phyloP scores from a whole-genome alignment of 805 yeast species.

The Candida dajiaensis region DNA sequence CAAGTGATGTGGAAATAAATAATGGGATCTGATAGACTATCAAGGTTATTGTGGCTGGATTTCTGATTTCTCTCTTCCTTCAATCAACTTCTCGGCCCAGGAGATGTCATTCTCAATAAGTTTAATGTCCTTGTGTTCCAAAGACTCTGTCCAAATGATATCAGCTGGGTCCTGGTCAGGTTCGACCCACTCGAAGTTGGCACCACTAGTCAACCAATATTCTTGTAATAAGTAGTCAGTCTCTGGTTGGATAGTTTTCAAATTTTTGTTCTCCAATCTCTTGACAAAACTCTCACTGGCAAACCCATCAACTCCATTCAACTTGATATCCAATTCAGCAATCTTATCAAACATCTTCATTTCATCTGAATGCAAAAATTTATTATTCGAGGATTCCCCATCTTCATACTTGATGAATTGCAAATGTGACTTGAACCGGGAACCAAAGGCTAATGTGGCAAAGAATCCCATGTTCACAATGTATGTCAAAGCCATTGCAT shows the following conservation, averaged over 20 bases:
- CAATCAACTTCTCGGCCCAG: slow-evolving; percentile 20
- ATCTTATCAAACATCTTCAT: slow-evolving; percentile 59
- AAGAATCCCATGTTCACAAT: slow-evolving; percentile 41
- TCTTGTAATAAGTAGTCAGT: slow-evolving; percentile 69
- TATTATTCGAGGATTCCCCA: slow-evolving; percentile 57
- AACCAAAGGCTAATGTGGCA: slow-evolving; percentile 41
- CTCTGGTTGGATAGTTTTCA: slow-evolving; percentile 38
- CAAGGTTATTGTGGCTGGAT: not conserved
- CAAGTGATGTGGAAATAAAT: no score
- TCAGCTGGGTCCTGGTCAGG: slow-evolving; percentile 91
- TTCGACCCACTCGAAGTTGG: slow-evolving; percentile 83
- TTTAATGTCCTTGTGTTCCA: slow-evolving; percentile 11
- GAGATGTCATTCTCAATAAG: slow-evolving; percentile 9
- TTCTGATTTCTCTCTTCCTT: not conserved
- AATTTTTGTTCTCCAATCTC: slow-evolving; percentile 4
- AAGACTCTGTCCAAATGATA: slow-evolving; percentile 21
- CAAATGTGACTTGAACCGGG: slow-evolving; percentile 47
- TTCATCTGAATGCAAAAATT: slow-evolving; percentile 64
- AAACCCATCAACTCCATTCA: slow-evolving; percentile 18
- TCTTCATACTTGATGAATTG: slow-evolving; percentile 53
- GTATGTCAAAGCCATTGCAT: slow-evolving; percentile 44
- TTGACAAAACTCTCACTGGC: slow-evolving; percentile 11
- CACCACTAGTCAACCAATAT: slow-evolving; percentile 85
- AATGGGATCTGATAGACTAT: no score
- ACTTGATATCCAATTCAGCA: slow-evolving; percentile 48